Evolutionary conservation across 2,329 filamentous ascomycete genomes (phyloP).

Genomic region (Curvularia verruculosa): DNA sequence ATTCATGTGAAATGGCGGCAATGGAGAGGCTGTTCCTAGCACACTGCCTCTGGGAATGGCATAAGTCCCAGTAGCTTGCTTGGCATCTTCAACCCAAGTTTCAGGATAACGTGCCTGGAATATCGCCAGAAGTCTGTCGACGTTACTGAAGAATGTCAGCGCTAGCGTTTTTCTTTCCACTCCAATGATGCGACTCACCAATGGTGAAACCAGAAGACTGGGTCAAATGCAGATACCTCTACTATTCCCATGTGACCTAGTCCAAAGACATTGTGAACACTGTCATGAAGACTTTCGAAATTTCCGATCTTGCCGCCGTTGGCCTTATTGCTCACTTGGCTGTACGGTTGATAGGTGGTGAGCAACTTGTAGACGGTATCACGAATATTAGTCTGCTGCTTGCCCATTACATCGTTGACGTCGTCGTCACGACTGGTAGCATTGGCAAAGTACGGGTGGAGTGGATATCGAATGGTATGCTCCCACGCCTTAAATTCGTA

Average conservation of each 20-base stretch:
- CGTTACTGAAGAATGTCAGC: conserved; percentile 23
- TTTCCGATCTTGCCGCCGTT: conserved; percentile 42
- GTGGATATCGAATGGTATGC: conserved; percentile 37
- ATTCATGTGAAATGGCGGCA: conserved; percentile 44
- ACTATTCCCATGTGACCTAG: conserved; percentile 53
- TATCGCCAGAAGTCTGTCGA: conserved; percentile 37
- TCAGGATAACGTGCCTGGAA: conserved; percentile 40
- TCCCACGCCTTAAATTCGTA: conserved; percentile 44
- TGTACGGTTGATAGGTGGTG: conserved; percentile 41
- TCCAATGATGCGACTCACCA: conserved; percentile 15
- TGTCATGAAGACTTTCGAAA: conserved; percentile 42
- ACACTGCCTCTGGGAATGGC: conserved; percentile 26
- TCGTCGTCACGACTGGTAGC: conserved; percentile 40
- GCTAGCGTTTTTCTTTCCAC: background rate
- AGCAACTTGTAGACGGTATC: conserved; percentile 43
- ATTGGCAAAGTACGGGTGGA: conserved; percentile 28
- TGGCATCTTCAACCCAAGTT: conserved; percentile 38
- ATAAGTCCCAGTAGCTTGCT: conserved; percentile 33
- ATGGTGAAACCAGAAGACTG: conserved; percentile 45
- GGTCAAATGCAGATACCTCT: conserved; percentile 41
- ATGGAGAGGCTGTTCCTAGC: conserved; percentile 28
- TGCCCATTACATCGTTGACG: conserved; percentile 32
- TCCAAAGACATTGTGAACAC: conserved; percentile 40
- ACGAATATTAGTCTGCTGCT: conserved; percentile 39
- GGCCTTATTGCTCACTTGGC: conserved; percentile 41